A percentile compares a stretch with the other conserved stretches of the same genome.
Evolutionary conservation across 2,329 filamentous ascomycete genomes (phyloP).

Genomic region (Penicillium verrucosum): DNA sequence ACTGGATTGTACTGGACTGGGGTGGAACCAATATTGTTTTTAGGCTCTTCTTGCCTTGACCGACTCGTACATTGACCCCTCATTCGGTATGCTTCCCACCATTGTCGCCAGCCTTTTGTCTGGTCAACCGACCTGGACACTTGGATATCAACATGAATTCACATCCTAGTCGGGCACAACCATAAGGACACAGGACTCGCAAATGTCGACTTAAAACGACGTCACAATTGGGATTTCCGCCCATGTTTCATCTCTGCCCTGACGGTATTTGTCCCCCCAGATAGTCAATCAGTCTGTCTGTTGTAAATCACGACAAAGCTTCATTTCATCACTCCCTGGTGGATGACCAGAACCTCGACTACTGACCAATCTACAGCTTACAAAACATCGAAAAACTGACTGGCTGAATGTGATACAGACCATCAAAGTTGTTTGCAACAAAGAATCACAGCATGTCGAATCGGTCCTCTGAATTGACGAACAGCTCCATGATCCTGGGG

Average conservation of each 20-base stretch:
- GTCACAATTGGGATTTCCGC: background rate
- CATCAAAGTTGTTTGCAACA: background rate
- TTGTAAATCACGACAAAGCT: slow-evolving; percentile 13
- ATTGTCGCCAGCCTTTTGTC: background rate
- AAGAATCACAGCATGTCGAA: background rate
- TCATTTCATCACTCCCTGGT: background rate
- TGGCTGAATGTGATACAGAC: background rate
- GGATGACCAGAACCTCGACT: background rate
- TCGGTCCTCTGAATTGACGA: background rate
- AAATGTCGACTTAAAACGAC: background rate
- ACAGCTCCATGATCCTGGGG: background rate
- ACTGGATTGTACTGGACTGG: background rate
- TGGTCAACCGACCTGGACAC: background rate
- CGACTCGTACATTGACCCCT: slow-evolving; percentile 6
- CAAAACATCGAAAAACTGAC: background rate
- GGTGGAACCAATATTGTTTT: background rate
- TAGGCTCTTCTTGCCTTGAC: background rate
- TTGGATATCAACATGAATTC: background rate
- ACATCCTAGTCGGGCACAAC: background rate
- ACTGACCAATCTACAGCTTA: background rate
- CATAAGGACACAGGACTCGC: background rate
- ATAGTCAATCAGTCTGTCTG: slow-evolving; percentile 14
- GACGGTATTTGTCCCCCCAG: slow-evolving; percentile 6
- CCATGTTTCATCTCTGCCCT: slow-evolving; percentile 1
- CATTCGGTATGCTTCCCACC: background rate